phyloP scores from a whole-genome alignment of 352 stramenopile genomes.

The Plasmopara muralis region DNA sequence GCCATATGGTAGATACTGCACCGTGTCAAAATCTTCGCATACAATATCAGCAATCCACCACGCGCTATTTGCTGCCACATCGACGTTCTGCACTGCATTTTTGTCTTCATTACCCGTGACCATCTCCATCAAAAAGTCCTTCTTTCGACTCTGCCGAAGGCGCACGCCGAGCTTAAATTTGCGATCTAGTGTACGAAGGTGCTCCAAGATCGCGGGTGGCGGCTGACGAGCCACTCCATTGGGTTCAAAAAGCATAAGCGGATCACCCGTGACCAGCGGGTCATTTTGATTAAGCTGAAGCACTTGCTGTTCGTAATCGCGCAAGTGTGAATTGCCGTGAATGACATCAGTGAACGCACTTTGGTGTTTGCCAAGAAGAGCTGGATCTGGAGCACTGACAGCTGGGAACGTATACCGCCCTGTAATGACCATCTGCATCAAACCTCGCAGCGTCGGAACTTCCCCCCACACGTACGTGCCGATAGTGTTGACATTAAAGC shows the following conservation, averaged over 20 bases:
- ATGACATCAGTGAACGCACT: slow-evolving; percentile 45
- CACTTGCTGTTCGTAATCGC: slow-evolving; percentile 71
- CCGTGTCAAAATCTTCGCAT: slow-evolving; percentile 74
- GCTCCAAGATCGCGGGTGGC: slow-evolving; percentile 63
- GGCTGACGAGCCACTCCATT: slow-evolving; percentile 62
- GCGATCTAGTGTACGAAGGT: slow-evolving; percentile 56
- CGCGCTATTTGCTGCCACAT: slow-evolving; percentile 24
- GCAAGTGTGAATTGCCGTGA: slow-evolving; percentile 52
- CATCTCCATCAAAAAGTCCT: slow-evolving; percentile 86
- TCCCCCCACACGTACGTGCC: slow-evolving; percentile 69
- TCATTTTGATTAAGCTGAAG: slow-evolving; percentile 38
- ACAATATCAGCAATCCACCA: slow-evolving; percentile 88
- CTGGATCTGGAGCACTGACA: slow-evolving; percentile 41
- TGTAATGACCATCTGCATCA: slow-evolving; percentile 86
- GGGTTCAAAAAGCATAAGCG: slow-evolving; percentile 67
- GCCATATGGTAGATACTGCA: slow-evolving; percentile 70
- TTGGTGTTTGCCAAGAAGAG: slow-evolving; percentile 57
- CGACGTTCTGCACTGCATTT: slow-evolving; percentile 10
- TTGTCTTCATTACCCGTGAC: slow-evolving; percentile 46
- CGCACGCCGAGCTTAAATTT: slow-evolving; percentile 76
- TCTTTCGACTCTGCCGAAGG: slow-evolving; percentile 66
- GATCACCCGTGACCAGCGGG: slow-evolving; percentile 42
- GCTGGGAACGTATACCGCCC: slow-evolving; percentile 66
- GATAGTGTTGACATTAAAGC: slow-evolving; percentile 75
- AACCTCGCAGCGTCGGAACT: slow-evolving; percentile 60